A percentile compares a stretch with the other conserved stretches of the same genome.
Conservation (phyloP, 2,329 filamentous ascomycete genomes). For the Fusarium succisae region DNA sequence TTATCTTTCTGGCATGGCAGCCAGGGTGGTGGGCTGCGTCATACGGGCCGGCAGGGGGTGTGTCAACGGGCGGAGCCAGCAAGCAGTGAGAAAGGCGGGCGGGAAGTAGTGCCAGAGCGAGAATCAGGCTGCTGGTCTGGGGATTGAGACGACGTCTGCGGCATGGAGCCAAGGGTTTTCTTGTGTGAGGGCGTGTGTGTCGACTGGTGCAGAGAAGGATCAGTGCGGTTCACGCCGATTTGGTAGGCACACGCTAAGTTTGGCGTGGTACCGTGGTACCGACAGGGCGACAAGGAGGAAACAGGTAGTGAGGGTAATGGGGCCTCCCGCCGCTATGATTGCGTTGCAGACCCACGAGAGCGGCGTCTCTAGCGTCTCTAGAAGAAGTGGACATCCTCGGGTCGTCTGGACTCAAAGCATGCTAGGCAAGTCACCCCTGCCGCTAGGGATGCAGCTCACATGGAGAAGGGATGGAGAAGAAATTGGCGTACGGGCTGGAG, state of each 20-base stretch:
- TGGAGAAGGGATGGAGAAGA: slow-evolving; percentile 46
- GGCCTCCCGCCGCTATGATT: slow-evolving; percentile 29
- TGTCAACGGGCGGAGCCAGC: slow-evolving; percentile 49
- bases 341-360: slow-evolving; percentile 37
- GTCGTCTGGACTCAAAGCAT: slow-evolving; percentile 36
- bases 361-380: slow-evolving; percentile 25
- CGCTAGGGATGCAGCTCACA: slow-evolving; percentile 39
- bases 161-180: slow-evolving; percentile 19
- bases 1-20: slow-evolving; percentile 41
- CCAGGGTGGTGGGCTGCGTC: slow-evolving; percentile 44
- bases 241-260: slow-evolving; percentile 34
- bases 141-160: slow-evolving; percentile 25
- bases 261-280: slow-evolving; percentile 28
- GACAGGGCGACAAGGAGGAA: slow-evolving; percentile 38
- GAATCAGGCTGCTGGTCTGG: slow-evolving; percentile 33
- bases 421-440: slow-evolving; percentile 35
- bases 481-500: slow-evolving; percentile 40
- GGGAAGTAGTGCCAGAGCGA: slow-evolving; percentile 42
- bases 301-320: slow-evolving; percentile 32
- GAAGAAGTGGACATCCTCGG: slow-evolving; percentile 31
- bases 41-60: slow-evolving; percentile 48
- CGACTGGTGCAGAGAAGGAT: slow-evolving; percentile 8
- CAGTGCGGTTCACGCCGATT: slow-evolving; percentile 12
- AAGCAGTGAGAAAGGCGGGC: slow-evolving; percentile 33
- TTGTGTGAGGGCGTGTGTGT: slow-evolving; percentile 32